These are phyloP conservation scores for Linum lewisii DNA, from an alignment of 345 rosid genomes.

Conservation along the genomic window DNA sequence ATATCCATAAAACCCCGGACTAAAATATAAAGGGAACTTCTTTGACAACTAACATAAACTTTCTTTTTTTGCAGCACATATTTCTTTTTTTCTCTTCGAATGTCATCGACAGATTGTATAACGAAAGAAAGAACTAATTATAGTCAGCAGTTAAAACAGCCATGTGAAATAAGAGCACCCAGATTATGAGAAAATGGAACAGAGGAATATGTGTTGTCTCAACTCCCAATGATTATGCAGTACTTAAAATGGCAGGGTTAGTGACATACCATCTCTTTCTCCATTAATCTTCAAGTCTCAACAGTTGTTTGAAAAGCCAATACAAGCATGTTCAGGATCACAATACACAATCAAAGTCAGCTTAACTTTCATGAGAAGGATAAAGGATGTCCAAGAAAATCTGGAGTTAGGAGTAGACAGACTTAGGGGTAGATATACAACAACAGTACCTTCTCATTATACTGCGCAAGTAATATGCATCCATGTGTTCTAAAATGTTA, in stretches of 20 bases:
- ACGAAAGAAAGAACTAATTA: not conserved
- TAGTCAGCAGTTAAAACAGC: not conserved
- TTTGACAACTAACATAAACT: not conserved
- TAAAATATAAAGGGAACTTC: not conserved
- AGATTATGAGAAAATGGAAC: too few species aligned
- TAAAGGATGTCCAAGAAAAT: not conserved
- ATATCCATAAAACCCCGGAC: not conserved
- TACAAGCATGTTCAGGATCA: constrained; percentile 12
- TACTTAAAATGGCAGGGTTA: constrained; percentile 10
- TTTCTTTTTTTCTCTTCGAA: not conserved
- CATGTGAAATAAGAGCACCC: not conserved
- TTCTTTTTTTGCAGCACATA: not conserved
- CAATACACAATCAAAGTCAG: constrained; percentile 10
- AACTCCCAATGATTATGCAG: constrained; percentile 4
- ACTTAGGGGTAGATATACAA: too few species aligned
- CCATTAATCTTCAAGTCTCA: constrained; percentile 43
- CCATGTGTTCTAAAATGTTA: constrained; percentile 69
- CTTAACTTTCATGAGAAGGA: not conserved
- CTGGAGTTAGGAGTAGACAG: too few species aligned
- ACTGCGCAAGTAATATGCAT: constrained; percentile 75
- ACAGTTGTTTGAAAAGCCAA: constrained; percentile 10
- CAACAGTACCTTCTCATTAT: constrained; percentile 63
- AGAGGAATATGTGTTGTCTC: not conserved
- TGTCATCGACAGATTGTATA: not conserved
- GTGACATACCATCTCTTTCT: constrained; percentile 73